Evolutionary conservation across 805 yeast species (phyloP).

Genomic region (Teunomyces kruisii): DNA sequence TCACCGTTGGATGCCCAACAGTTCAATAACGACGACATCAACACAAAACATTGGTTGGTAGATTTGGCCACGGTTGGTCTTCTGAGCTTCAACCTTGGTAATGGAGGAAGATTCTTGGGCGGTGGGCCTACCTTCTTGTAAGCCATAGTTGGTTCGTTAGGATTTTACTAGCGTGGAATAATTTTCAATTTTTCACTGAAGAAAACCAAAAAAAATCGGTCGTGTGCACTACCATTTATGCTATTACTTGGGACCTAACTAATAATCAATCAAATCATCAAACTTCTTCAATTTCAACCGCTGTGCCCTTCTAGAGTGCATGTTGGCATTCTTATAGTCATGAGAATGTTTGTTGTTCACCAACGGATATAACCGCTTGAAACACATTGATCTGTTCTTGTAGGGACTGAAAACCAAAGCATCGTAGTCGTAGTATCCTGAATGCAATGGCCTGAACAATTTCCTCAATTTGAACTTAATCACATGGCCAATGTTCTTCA

Average conservation of each 20-base stretch:
- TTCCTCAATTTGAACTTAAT: constrained; percentile 28
- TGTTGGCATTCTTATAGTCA: constrained; percentile 3
- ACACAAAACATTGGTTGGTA: constrained; percentile 71
- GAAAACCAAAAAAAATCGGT: constrained; percentile 1
- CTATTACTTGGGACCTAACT: background rate
- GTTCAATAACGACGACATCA: constrained; percentile 81
- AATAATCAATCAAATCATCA: constrained; percentile 7
- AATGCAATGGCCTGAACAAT: constrained; percentile 15
- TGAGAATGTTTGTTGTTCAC: constrained; percentile 6
- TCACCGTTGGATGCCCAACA: constrained; percentile 98
- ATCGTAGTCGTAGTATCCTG: constrained; percentile 15
- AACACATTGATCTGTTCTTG: constrained; percentile 15
- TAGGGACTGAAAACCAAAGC: constrained; percentile 29
- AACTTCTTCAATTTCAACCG: constrained; percentile 10
- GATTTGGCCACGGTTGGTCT: constrained; percentile 57
- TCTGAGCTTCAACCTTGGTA: constrained; percentile 71
- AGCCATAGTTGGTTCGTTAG: constrained; percentile 30
- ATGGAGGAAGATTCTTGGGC: constrained; percentile 56
- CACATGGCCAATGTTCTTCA: constrained; percentile 25
- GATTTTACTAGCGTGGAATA: background rate
- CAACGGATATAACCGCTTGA: constrained; percentile 36
- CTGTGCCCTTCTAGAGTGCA: constrained; percentile 1
- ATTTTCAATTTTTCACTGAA: background rate
- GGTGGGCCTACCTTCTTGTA: constrained; percentile 43
- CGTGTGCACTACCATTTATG: constrained; percentile 7